Conservation (phyloP, 805 yeast species). For the Ogataea salicorniae region DNA sequence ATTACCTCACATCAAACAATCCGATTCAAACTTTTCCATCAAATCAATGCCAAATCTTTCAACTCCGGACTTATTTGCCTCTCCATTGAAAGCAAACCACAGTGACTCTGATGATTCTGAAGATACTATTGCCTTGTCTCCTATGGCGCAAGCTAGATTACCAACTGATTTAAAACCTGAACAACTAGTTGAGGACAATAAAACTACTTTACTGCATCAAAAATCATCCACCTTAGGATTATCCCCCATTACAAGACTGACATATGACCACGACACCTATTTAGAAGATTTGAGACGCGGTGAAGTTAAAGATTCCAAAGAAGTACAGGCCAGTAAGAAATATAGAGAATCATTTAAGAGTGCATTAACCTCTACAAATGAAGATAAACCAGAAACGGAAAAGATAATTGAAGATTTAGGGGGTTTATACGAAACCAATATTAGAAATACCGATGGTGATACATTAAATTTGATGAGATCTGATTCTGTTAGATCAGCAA, state of each 20-base stretch:
- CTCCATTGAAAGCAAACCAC: constrained; percentile 17
- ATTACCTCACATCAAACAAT: constrained; percentile 33
- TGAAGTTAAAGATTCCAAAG: constrained; percentile 13
- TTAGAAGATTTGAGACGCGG: constrained; percentile 23
- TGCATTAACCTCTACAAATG: constrained; percentile 7
- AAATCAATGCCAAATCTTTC: constrained; percentile 31
- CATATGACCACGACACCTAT: constrained; percentile 27
- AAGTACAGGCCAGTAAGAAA: constrained; percentile 11
- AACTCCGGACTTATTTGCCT: constrained; percentile 8
- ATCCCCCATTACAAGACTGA: constrained; percentile 9
- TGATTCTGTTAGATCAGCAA: constrained; percentile 24
- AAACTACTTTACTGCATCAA: constrained; percentile 34
- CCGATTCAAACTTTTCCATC: constrained; percentile 28
- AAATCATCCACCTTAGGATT: constrained; percentile 40
- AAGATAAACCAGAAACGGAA: constrained; percentile 20
- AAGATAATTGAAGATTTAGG: constrained; percentile 26
- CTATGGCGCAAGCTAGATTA: constrained; percentile 11
- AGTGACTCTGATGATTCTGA: constrained; percentile 27
- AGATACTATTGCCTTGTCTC: constrained; percentile 24
- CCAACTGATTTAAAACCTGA: constrained; percentile 18
- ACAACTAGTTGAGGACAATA: constrained; percentile 23
- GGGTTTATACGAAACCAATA: constrained; percentile 29
- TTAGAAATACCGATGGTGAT: constrained; percentile 25
- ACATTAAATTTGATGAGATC: constrained; percentile 28
- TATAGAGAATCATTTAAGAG: constrained; percentile 13